Percentiles rank a stretch among this genome's conserved stretches.
These are phyloP conservation scores for Juglanconis juglandina DNA, from an alignment of 2,329 filamentous ascomycete species.

Conservation along the genomic window DNA sequence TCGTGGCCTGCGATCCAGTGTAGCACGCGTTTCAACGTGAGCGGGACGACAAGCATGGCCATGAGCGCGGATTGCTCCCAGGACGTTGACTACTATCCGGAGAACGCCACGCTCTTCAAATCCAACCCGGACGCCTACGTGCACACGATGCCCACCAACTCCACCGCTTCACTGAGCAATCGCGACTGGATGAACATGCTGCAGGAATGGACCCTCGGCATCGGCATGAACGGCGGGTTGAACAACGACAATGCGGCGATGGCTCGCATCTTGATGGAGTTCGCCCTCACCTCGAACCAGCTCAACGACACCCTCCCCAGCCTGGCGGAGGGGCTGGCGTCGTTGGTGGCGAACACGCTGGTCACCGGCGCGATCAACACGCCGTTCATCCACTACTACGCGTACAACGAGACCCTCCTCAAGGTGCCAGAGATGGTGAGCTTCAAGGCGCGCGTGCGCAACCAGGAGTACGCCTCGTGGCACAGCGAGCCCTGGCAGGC, in stretches of 20 bases:
- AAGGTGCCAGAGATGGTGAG: conserved; percentile 43
- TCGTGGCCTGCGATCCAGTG: conserved; percentile 64
- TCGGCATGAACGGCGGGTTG: conserved; percentile 55
- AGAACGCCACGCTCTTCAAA: background rate
- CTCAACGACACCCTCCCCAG: conserved; percentile 58
- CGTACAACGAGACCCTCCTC: conserved; percentile 38
- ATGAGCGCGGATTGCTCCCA: conserved; percentile 57
- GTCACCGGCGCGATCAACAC: conserved; percentile 57
- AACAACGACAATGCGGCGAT: conserved; percentile 56
- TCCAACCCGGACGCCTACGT: conserved; percentile 54
- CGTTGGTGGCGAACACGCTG: conserved; percentile 64
- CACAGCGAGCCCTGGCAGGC: conserved; percentile 58
- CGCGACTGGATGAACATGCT: conserved; percentile 55
- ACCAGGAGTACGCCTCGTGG: conserved; percentile 69
- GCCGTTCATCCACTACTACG: conserved; percentile 59
- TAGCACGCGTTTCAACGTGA: conserved; percentile 58
- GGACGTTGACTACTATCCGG: conserved; percentile 4
- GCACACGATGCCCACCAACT: conserved; percentile 34
- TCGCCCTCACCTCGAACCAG: conserved; percentile 38
- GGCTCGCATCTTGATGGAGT: conserved; percentile 54
- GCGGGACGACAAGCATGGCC: conserved; percentile 53
- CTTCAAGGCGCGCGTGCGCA: conserved; percentile 63
- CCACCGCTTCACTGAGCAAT: conserved; percentile 23
- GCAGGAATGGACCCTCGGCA: conserved; percentile 49
- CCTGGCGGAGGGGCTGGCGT: conserved; percentile 70